Conservation (phyloP, 768 basidiomycete species). For the Serendipita indica region DNA sequence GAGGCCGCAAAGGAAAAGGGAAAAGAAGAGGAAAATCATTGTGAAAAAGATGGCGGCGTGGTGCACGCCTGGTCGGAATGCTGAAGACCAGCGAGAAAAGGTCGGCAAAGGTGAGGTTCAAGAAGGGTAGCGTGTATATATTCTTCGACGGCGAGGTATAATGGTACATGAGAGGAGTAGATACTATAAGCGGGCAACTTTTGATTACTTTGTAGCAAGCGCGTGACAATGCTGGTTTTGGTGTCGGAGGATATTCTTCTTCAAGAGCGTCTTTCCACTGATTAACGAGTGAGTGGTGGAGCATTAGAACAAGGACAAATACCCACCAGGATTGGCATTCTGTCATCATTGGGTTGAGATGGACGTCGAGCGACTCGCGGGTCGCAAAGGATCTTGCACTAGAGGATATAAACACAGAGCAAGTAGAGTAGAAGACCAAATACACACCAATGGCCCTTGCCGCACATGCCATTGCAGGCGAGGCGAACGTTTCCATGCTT, state of each 20-base stretch:
- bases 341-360: not conserved
- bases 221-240: conserved; percentile 1
- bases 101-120: too few relatives aligned
- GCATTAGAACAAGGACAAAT: not conserved
- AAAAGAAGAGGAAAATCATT: too few relatives aligned
- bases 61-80: too few relatives aligned
- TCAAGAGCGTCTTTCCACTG: not conserved
- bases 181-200: too few relatives aligned
- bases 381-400: not conserved
- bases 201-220: too few relatives aligned
- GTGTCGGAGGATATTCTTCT: conserved; percentile 7
- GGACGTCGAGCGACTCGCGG: not conserved
- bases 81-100: too few relatives aligned
- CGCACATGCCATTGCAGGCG: not conserved
- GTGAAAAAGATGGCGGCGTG: too few relatives aligned
- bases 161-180: too few relatives aligned
- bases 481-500: not conserved
- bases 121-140: too few relatives aligned
- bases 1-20: too few relatives aligned
- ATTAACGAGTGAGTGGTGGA: not conserved
- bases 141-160: too few relatives aligned
- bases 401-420: not conserved
- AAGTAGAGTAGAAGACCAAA: not conserved
- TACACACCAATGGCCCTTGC: not conserved
- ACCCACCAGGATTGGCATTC: conserved; percentile 4